Evolutionary conservation across 805 yeast genomes (phyloP), one percentile per base, ranked within the genome.

Genomic region (Deakozyma indianensis): DNA sequence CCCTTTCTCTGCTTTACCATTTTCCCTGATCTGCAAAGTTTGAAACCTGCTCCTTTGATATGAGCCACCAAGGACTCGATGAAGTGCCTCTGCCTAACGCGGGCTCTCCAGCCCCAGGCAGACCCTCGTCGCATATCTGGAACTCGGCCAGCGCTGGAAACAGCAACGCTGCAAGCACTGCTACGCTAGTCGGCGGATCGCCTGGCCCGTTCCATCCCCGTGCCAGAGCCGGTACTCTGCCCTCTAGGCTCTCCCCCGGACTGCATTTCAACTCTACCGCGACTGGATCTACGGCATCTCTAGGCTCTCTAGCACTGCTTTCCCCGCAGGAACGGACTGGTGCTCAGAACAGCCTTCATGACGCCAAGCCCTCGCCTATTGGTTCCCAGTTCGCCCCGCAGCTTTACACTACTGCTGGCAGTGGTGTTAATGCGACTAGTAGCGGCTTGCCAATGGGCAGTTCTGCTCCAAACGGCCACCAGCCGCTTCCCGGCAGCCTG

Each of bases 201-300:
- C 52, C 68, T 53, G 68, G 73, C 2, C 58, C 59, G 22, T 59
- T 66, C 44, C 64, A 76, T 53, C 67, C 75, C 15, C 70, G 92
- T 50, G 76, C 82, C 41, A 70, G 94, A 51, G 83, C 92, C 1
- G 92, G 92, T 2, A 83, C 94, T 14, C 64, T 83, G 42, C 90
- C 92, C 5, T 77, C 87, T 20, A 64, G 80, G 42, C 69, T 78
- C 45, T 56, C 63, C 40, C 57, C 67, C 22, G 59, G 52, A 24
- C 49, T 51, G 51, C 23, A 35, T 52, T 42, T 49, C 59, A 43
- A 24, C 20, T 29, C 3, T 3, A 18, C 47, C 20, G 27, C 47
- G 15, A 41, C 32, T 42, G 47, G 41, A 38, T 50, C 49, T 20
- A 47, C 49, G 14, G 42, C 50, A 7, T 57, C 61, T 20, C 52